These are phyloP conservation scores for Mycena crocata DNA, from an alignment of 768 basidiomycete species.

Conservation along the genomic window DNA sequence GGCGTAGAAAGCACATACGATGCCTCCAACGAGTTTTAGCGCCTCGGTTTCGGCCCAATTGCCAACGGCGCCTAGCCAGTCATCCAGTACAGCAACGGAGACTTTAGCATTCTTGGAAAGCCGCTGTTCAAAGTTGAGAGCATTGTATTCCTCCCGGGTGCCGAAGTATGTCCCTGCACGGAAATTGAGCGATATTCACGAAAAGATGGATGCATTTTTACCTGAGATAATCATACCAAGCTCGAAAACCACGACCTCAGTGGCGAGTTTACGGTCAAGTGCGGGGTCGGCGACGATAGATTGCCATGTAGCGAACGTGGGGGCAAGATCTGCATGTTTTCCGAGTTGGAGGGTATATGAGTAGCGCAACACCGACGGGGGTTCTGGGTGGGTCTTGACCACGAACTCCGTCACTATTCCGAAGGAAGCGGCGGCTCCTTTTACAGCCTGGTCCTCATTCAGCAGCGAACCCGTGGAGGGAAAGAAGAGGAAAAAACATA, in stretches of 20 bases:
- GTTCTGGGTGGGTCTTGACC: constrained; percentile 39
- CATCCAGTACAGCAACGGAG: constrained; percentile 18
- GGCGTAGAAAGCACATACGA: constrained; percentile 12
- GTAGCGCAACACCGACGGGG: constrained; percentile 27
- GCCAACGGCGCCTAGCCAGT: constrained; percentile 29
- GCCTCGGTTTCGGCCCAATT: constrained; percentile 34
- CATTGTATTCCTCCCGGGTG: constrained; percentile 29
- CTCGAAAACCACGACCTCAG: constrained; percentile 22
- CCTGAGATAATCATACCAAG: constrained; percentile 35
- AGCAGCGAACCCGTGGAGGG: neutral
- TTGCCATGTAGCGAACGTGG: constrained; percentile 30
- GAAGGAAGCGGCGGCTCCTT: constrained; percentile 44
- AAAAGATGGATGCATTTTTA: neutral
- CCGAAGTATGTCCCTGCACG: constrained; percentile 30
- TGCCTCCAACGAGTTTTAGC: constrained; percentile 23
- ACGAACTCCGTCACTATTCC: constrained; percentile 44
- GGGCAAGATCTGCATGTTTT: constrained; percentile 14
- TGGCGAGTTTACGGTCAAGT: constrained; percentile 31
- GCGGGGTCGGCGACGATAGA: constrained; percentile 24
- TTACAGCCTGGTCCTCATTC: constrained; percentile 34
- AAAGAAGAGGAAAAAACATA: neutral
- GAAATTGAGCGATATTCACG: neutral
- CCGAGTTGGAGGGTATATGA: constrained; percentile 24
- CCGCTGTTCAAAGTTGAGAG: constrained; percentile 24
- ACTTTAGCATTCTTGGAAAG: constrained; percentile 7